These are phyloP conservation scores for Ascoidea asiatica DNA, from an alignment of 805 yeast species.

Conservation along the genomic window DNA sequence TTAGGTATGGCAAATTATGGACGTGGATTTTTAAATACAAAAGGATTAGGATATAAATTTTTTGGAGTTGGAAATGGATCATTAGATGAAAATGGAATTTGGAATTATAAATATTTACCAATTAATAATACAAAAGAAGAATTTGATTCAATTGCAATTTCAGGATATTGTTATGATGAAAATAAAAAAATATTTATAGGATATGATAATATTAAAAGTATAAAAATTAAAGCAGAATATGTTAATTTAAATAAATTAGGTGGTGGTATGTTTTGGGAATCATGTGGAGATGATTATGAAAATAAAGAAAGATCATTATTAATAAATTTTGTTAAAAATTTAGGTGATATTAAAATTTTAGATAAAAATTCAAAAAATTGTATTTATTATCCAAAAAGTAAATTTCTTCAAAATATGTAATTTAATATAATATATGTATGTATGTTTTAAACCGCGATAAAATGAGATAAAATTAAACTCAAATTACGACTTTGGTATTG, in stretches of 20 bases:
- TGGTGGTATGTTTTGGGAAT: constrained; percentile 96
- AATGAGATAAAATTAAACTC: too few species aligned
- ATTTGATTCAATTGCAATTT: constrained; percentile 37
- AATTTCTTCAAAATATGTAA: too few species aligned
- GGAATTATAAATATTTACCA: constrained; percentile 47
- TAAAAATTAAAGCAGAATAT: constrained; percentile 44
- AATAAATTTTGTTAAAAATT: constrained; percentile 25
- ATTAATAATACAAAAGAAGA: constrained; percentile 26
- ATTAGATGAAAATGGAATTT: constrained; percentile 33
- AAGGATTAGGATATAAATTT: constrained; percentile 29
- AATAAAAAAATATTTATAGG: constrained; percentile 28
- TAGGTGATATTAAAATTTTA: constrained; percentile 9
- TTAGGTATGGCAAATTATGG: constrained; percentile 90
- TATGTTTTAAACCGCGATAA: too few species aligned
- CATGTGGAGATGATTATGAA: constrained; percentile 50
- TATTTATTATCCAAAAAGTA: too few species aligned
- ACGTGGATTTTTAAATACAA: constrained; percentile 30
- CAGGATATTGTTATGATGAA: constrained; percentile 39
- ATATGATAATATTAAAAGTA: constrained; percentile 53
- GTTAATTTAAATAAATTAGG: constrained; percentile 36
- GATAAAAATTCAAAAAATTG: neutral
- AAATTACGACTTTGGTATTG: too few species aligned
- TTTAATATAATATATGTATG: too few species aligned
- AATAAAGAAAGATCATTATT: constrained; percentile 26
- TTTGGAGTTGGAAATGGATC: constrained; percentile 28